These are phyloP conservation scores for Vigna trinervia DNA, from an alignment of 306 rosid species.

Conservation along the genomic window DNA sequence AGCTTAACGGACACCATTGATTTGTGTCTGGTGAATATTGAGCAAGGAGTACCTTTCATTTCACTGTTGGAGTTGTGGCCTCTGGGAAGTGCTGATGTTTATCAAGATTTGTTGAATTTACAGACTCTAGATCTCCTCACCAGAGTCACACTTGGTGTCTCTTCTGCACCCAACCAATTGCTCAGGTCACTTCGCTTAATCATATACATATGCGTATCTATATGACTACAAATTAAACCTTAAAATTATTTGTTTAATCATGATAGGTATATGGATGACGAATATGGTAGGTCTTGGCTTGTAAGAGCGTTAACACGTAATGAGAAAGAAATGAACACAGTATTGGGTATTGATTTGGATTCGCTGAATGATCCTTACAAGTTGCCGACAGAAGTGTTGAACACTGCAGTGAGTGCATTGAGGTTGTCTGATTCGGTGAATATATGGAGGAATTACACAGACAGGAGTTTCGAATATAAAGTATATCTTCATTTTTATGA, in stretches of 20 bases:
- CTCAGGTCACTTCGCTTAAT: too few species aligned
- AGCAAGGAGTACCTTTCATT: constrained; percentile 53
- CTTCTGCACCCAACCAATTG: not conserved
- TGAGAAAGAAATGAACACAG: not conserved
- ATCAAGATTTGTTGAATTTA: not conserved
- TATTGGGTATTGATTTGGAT: not conserved
- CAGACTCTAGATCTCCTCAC: not conserved
- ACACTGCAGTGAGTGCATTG: not conserved
- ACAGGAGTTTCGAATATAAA: not conserved
- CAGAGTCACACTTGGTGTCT: not conserved
- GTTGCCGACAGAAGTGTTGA: constrained; percentile 13
- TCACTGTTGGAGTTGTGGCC: constrained; percentile 52
- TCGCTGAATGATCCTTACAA: not conserved
- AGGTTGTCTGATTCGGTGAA: not conserved
- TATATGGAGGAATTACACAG: too few species aligned
- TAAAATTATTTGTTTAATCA: not conserved
- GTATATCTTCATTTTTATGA: constrained; percentile 35
- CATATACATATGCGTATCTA: too few species aligned
- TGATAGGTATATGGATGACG: not conserved
- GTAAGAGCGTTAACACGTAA: not conserved
- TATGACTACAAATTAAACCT: too few species aligned
- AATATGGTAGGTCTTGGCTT: constrained; percentile 21
- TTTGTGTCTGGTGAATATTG: constrained; percentile 51
- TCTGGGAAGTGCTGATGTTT: constrained; percentile 17
- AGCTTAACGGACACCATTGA: constrained; percentile 35